Evolutionary conservation across 164 flowering plant genomes (phyloP).

Genomic region (Piper betle): DNA sequence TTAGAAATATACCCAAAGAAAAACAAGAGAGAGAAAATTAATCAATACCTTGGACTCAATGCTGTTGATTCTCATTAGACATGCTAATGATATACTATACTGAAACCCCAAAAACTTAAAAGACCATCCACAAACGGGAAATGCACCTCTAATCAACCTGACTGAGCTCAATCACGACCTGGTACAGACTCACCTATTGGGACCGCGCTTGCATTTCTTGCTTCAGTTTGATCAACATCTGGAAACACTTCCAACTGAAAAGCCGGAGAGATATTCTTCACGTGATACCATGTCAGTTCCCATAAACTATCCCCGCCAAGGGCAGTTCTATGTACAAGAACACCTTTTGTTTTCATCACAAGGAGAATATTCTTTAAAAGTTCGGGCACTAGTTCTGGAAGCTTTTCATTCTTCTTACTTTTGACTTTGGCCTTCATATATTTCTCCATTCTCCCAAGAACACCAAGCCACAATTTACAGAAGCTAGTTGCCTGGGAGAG

Average conservation of each 20-base stretch:
- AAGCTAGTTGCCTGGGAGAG: slow-evolving; percentile 15
- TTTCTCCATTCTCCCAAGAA: slow-evolving; percentile 26
- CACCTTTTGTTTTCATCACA: slow-evolving; percentile 21
- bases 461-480: slow-evolving; percentile 27
- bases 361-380: slow-evolving; percentile 25
- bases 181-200: background rate
- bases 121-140: no score
- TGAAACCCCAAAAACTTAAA: no score
- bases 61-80: no score
- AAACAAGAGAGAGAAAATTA: no score
- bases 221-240: slow-evolving; percentile 13
- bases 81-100: no score
- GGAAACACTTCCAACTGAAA: slow-evolving; percentile 23
- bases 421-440: slow-evolving; percentile 25
- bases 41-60: no score
- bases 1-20: no score
- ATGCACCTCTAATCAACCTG: no score
- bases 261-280: slow-evolving; percentile 22
- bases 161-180: background rate
- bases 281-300: slow-evolving; percentile 29
- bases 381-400: slow-evolving; percentile 24
- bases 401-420: slow-evolving; percentile 27
- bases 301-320: slow-evolving; percentile 26
- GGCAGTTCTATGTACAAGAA: slow-evolving; percentile 19
- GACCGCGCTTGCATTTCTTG: background rate